These are phyloP conservation scores for Aspergillus luchuensis DNA, from an alignment of 2,329 filamentous ascomycete genomes.

Conservation along the genomic window DNA sequence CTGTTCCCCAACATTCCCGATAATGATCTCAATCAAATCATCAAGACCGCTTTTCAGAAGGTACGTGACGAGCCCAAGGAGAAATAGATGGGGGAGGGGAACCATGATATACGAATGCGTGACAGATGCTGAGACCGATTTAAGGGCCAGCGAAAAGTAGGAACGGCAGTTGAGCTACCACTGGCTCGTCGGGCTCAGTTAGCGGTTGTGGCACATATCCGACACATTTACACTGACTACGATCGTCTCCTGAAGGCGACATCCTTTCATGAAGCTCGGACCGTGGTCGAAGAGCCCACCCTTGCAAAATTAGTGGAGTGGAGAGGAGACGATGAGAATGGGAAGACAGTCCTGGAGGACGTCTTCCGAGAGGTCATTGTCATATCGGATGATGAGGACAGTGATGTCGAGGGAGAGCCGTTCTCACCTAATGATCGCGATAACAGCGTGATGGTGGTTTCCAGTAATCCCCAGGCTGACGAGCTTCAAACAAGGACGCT, in stretches of 20 bases:
- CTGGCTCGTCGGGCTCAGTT: constrained; percentile 61
- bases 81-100: neutral
- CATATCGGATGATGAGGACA: constrained; percentile 63
- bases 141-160: constrained; percentile 59
- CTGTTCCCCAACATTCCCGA: constrained; percentile 65
- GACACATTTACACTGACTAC: constrained; percentile 64
- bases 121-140: constrained; percentile 24
- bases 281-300: constrained; percentile 56
- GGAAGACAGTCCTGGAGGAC: constrained; percentile 58
- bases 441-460: constrained; percentile 47
- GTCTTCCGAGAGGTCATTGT: constrained; percentile 66
- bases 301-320: constrained; percentile 62
- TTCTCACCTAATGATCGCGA: constrained; percentile 33
- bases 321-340: constrained; percentile 61
- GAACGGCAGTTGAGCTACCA: constrained; percentile 56
- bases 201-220: constrained; percentile 63
- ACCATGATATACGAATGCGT: neutral
- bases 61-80: constrained; percentile 35
- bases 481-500: constrained; percentile 37
- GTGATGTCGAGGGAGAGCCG: constrained; percentile 42
- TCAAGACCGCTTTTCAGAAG: constrained; percentile 63
- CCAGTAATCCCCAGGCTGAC: constrained; percentile 40
- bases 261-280: constrained; percentile 57
- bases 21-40: constrained; percentile 58
- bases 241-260: constrained; percentile 58